Base-by-base conservation (phyloP, 371 early-diverging fungal genomes). In the Umbelopsis sp. region DNA sequence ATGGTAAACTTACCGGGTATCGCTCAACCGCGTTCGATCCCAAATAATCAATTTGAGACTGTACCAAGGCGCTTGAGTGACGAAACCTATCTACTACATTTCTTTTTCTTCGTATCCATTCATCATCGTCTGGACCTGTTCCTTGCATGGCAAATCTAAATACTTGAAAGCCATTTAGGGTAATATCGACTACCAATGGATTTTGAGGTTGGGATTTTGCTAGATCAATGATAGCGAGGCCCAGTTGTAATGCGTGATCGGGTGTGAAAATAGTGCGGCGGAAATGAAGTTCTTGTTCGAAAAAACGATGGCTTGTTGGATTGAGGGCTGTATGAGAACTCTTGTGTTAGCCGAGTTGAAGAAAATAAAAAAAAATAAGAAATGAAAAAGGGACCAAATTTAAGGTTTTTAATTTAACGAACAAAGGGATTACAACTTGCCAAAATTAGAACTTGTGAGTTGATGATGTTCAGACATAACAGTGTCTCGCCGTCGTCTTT, bases 91-190 rank as follows among this genome's bases (percentile, higher is more conserved):
- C 48, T 10, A 48, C 48, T 2, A 65, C 65, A 46, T 65, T 65
- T 32, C 48, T 65, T 25, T 57, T 57, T 14, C 57, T 32, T 16
- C 16, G 29, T 35, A 57, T 57, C 67, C 67, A 67, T 20, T 67
- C 67, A 38, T 35, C 50, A n/a, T 22, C 20, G 24, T 67, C 67
- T 2, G 67, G 67, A 9, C 67, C 67, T 12, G 67, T 52, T 4
- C 67, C 67, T 53, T 53, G 67, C 67, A 67, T 67, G 37, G 67
- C 44, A 52, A 67, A 67, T 29, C 53, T 29, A 41, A 67, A 67
- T 1, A 67, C 12, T 44, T 67, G 67, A 44, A 41, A 52, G 24
- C 52, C 50, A 44, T 67, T 67, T 12, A 67, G 12, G 24, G 67
- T 38, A 16, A 67, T 53, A 25, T 67, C 67, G 18, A 67, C 52